These are phyloP conservation scores for Cephalotrichum gorgonifer DNA, from an alignment of 2,329 filamentous ascomycete genomes.

Conservation along the genomic window DNA sequence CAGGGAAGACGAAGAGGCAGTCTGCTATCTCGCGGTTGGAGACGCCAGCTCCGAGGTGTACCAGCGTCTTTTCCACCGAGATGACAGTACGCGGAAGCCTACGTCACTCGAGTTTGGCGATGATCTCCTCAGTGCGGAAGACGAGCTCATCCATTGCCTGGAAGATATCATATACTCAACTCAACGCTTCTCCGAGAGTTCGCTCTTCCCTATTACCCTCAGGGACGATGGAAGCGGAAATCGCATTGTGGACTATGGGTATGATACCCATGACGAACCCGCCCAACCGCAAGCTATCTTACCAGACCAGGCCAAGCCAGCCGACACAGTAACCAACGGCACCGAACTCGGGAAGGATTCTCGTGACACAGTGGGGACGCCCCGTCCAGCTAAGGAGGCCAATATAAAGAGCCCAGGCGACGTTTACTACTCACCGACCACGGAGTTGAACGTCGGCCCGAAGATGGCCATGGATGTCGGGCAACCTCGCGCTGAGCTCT, in stretches of 20 bases:
- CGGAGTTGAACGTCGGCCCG: background rate
- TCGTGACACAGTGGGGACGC: background rate
- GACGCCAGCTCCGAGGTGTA: constrained; percentile 1
- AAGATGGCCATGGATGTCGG: background rate
- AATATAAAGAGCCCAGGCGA: background rate
- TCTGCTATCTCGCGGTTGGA: constrained; percentile 6
- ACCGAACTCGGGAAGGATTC: background rate
- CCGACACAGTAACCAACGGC: background rate
- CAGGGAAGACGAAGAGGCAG: constrained; percentile 8
- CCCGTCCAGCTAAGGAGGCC: background rate
- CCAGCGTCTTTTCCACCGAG: constrained; percentile 1
- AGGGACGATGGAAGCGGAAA: background rate
- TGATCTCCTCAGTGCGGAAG: background rate
- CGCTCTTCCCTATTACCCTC: background rate
- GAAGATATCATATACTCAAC: constrained; percentile 1
- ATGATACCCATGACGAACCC: background rate
- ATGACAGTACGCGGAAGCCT: background rate
- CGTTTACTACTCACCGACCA: background rate
- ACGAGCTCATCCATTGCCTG: background rate
- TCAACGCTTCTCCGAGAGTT: background rate
- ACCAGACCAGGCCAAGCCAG: background rate
- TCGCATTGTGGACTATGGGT: background rate
- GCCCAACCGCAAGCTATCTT: background rate
- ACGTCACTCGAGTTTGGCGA: background rate
- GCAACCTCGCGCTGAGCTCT: background rate